phyloP scores from a whole-genome alignment of 805 yeast species.

The Candida boleticola region DNA sequence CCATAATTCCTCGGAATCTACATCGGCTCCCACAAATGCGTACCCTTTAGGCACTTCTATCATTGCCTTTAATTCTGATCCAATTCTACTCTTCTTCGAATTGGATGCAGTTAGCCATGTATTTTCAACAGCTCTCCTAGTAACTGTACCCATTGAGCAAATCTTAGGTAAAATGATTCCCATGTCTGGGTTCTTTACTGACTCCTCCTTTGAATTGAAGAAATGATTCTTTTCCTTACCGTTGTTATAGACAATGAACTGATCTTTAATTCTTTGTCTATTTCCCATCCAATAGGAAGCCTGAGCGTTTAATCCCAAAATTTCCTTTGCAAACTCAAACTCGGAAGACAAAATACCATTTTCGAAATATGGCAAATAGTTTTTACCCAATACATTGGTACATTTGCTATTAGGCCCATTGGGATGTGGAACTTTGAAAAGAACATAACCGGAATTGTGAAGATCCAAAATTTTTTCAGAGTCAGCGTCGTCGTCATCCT shows the following conservation, averaged over 20 bases:
- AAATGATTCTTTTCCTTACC: conserved; percentile 21
- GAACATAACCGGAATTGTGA: conserved; percentile 22
- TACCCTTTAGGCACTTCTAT: conserved; percentile 87
- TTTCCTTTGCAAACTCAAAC: conserved; percentile 70
- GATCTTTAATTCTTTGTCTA: conserved; percentile 78
- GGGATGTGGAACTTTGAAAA: conserved; percentile 84
- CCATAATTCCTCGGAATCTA: conserved; percentile 98
- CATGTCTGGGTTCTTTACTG: conserved; percentile 26
- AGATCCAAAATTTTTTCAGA: not conserved
- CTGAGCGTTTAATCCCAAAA: conserved; percentile 69
- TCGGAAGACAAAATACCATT: conserved; percentile 70
- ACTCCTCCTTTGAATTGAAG: conserved; percentile 22
- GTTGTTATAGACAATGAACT: conserved; percentile 69
- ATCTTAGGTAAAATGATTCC: conserved; percentile 84
- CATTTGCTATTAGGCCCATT: conserved; percentile 76
- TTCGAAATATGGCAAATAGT: conserved; percentile 69
- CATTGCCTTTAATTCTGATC: conserved; percentile 89
- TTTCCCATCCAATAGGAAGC: conserved; percentile 94
- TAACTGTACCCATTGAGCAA: conserved; percentile 93
- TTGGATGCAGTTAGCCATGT: conserved; percentile 98
- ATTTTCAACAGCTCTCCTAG: conserved; percentile 93
- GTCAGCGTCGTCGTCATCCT: not conserved
- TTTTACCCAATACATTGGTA: conserved; percentile 73
- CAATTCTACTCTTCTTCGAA: conserved; percentile 80
- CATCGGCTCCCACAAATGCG: conserved; percentile 96